Percentiles rank a stretch among this genome's conserved stretches.
phyloP scores from a whole-genome alignment of 805 yeast genomes.

The Starmerella kuoi region DNA sequence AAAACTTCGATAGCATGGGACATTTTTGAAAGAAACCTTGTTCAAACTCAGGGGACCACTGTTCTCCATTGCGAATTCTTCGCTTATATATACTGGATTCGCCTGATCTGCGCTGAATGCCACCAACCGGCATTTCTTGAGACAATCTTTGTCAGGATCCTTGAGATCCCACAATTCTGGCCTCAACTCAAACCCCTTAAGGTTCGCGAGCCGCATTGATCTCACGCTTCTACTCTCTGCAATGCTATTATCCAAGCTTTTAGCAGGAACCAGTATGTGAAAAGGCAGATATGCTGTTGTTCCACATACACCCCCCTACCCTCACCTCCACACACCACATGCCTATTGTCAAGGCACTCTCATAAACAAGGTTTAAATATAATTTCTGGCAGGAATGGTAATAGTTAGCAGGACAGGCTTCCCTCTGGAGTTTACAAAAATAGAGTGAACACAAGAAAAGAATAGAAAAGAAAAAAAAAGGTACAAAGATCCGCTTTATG shows the following conservation, averaged over 20 bases:
- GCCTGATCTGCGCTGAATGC: constrained; percentile 14
- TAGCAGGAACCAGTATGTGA: too few relatives aligned
- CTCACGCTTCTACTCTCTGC: not conserved
- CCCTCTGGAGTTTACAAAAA: too few relatives aligned
- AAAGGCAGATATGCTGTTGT: too few relatives aligned
- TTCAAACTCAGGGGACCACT: not conserved
- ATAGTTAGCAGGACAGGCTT: too few relatives aligned
- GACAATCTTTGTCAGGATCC: not conserved
- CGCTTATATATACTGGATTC: constrained; percentile 18
- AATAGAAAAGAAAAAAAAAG: too few relatives aligned
- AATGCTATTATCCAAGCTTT: not conserved
- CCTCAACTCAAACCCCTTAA: constrained; percentile 10
- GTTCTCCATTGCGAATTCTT: constrained; percentile 1
- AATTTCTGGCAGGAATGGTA: not conserved
- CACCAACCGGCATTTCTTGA: constrained; percentile 9
- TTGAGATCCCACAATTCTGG: too few relatives aligned
- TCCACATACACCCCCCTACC: too few relatives aligned
- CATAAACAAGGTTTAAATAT: not conserved
- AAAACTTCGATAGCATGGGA: constrained; percentile 6
- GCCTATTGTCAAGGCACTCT: not conserved
- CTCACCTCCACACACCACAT: too few relatives aligned
- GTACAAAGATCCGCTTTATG: too few relatives aligned
- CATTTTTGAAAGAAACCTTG: constrained; percentile 4
- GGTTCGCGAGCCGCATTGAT: constrained; percentile 7
- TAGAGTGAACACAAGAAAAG: too few relatives aligned